Evolutionary conservation across 2,329 filamentous ascomycete species (phyloP), one percentile per base, ranked within the genome.

Genomic region (Ascochyta clinopodiicola): DNA sequence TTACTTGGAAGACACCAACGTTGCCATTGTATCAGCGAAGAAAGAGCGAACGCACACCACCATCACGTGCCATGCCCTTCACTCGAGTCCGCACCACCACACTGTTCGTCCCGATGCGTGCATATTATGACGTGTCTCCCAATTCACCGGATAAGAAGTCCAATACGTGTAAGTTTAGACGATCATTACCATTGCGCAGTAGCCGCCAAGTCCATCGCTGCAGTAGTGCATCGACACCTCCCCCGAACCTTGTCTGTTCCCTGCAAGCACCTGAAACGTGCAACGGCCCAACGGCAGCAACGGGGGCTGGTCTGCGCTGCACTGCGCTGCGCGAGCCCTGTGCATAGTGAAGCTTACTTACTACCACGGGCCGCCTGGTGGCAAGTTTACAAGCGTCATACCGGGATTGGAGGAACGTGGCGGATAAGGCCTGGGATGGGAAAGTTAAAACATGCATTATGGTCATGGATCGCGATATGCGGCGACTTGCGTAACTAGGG

Each of bases 211-310:
- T 27, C 38, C 8, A 31, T 31, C 38, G 19, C 38, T 10, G 6
- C 3, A 22, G 24, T 40, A 13, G 5, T 37, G 12, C 21, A 2
- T 7, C 24, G 21, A 38, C 29, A 10, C 5, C 4, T 10, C 5
- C 24, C 12, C 21, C 27, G 24, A 40, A 27, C 40, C 27, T 32
- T 32, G 27, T 32, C 25, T 22, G 1, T 31, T 31, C 49, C 45
- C 51, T 49, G 45, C 51, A 49, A 40, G 21, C 13, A 9, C 17
- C 39, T 55, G 51, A 55, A 55, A 55, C 51, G 25, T 37, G 19
- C 35, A 29, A 25, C 34, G 40, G 45, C 51, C 51, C 51, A 49
- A 55, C 45, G 40, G 39, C 51, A 44, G 44, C 39, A 25, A 48
- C 21, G 19, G 13, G 8, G 17, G 17, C 17, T 17, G 17, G 17